Evolutionary conservation across 306 rosid genomes (phyloP).

Genomic region (cucumber (Cucumis sativus)): Cucumber_9930_V3 NC_026658.2:24178001-24178500

Average conservation of each 20-base stretch:
- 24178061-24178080: conserved; percentile 88
- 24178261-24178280: conserved; percentile 26
- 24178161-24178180: background rate
- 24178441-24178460: background rate
- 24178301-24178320: conserved; percentile 46
- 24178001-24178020: conserved; percentile 70
- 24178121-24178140: conserved; percentile 42
- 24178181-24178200: background rate
- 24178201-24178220: conserved; percentile 1
- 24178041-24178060: conserved; percentile 78
- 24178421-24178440: background rate
- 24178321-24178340: conserved; percentile 25
- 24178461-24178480: background rate
- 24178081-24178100: conserved; percentile 69
- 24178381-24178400: background rate
- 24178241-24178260: conserved; percentile 40
- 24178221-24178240: conserved; percentile 79
- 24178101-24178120: conserved; percentile 89
- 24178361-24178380: background rate
- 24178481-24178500: background rate
- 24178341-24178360: conserved; percentile 19
- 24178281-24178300: conserved; percentile 20
- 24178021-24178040: conserved; percentile 93
- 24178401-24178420: background rate
- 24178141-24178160: conserved; percentile 6